These are phyloP conservation scores for Mucor indicus DNA, from an alignment of 371 early-diverging fungal species.

Conservation along the genomic window DNA sequence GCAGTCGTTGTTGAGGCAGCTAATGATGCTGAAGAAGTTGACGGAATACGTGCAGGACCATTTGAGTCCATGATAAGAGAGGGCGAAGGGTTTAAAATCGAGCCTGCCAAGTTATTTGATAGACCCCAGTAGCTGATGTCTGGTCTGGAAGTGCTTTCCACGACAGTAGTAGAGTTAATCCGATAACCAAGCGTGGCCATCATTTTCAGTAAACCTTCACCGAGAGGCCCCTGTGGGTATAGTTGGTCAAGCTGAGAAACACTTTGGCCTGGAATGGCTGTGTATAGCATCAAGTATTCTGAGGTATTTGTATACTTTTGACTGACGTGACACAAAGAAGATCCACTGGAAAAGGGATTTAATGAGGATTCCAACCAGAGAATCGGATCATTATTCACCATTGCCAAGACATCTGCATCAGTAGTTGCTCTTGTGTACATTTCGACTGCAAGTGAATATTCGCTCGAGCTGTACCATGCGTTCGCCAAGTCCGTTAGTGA, in stretches of 20 bases:
- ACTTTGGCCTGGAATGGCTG: slow-evolving; percentile 16
- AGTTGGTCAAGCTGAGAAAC: slow-evolving; percentile 3
- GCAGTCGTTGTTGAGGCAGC: slow-evolving; percentile 3
- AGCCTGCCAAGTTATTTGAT: neutral
- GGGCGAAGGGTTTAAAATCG: slow-evolving; percentile 20
- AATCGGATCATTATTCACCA: slow-evolving; percentile 7
- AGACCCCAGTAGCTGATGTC: neutral
- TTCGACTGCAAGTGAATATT: slow-evolving; percentile 1
- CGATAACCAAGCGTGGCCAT: slow-evolving; percentile 43
- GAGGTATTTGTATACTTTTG: slow-evolving; percentile 18
- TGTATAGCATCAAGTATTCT: slow-evolving; percentile 47
- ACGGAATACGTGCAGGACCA: slow-evolving; percentile 24
- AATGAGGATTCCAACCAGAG: slow-evolving; percentile 36
- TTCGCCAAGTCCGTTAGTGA: slow-evolving; percentile 33
- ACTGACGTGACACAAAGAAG: slow-evolving; percentile 42
- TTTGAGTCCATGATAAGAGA: slow-evolving; percentile 7
- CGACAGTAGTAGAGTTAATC: too few species aligned
- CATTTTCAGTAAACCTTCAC: slow-evolving; percentile 32
- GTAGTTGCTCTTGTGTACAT: slow-evolving; percentile 21
- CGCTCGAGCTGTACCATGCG: slow-evolving; percentile 24
- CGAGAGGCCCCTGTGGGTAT: slow-evolving; percentile 36
- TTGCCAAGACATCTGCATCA: slow-evolving; percentile 11
- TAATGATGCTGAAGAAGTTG: neutral
- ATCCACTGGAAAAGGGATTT: slow-evolving; percentile 31
- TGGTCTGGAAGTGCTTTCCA: too few species aligned